Evolutionary conservation across 2,329 filamentous ascomycete species (phyloP), one percentile per base, ranked within the genome.

Genomic region (Myriosclerotinia curreyana): DNA sequence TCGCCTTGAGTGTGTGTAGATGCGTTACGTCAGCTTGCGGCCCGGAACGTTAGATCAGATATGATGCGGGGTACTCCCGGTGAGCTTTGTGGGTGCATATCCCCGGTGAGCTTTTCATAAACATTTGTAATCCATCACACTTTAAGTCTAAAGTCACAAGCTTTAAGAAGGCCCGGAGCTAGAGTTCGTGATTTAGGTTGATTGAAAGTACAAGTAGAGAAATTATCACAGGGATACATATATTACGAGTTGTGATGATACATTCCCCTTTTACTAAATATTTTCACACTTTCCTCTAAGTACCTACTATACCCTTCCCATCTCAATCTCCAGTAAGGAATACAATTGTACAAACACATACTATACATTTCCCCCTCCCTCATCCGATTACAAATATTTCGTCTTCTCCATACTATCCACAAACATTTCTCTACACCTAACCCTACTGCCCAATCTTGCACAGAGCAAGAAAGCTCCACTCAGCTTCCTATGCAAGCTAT

Each of bases 381-480:
- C 17, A 20, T 14, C 31, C 36, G 2, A 36, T 56, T 51, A 69
- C 25, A 67, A n/a, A 38, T 67, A 38, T 31, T 70, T 68, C 11
- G 71, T 71, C 64, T 72, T 73, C 12, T 64, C 65, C 69, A 75
- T 74, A 59, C 74, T 75, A 56, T 72, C 70, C 64, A 82, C 81
- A 75, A 99, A 99, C 78, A 99, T 78, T 65, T 90, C 86, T 68
- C 89, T 85, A 71, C 94, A 97, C 64, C 81, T 81, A 3, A 99
- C 93, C 68, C 86, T 83, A 75, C 92, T 96, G 3, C 91, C 92
- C 66, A 99, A 76, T 69, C 87, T 84, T 0, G 95, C 93, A 76
- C 95, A 99, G 22, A 99, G 81, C 72, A 99, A 77, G 75, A 99
- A 99, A 0, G 95, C 96, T 0, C 95, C 95, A 75, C 92, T 96